phyloP scores from a whole-genome alignment of 805 yeast species.

The Yamadazyma nakazawae region DNA sequence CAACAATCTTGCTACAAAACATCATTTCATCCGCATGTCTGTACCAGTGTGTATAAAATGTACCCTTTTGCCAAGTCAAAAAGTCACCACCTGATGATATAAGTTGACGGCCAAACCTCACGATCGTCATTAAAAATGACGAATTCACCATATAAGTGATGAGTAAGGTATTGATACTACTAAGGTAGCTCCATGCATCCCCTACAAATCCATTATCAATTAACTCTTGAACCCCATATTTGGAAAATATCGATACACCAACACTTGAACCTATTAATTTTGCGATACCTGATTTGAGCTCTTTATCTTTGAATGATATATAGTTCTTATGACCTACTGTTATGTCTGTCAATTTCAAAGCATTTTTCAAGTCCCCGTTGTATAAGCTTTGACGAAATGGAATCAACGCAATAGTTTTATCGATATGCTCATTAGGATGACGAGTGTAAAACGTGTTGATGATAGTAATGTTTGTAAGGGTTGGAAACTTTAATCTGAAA shows the following conservation, averaged over 20 bases:
- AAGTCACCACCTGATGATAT: slow-evolving; percentile 46
- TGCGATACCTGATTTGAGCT: slow-evolving; percentile 28
- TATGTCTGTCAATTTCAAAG: slow-evolving; percentile 54
- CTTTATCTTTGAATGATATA: slow-evolving; percentile 28
- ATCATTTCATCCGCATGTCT: slow-evolving; percentile 64
- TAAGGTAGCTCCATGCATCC: slow-evolving; percentile 35
- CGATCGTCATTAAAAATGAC: slow-evolving; percentile 39
- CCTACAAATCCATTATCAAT: slow-evolving; percentile 39
- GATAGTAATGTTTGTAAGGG: slow-evolving; percentile 25
- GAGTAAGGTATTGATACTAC: slow-evolving; percentile 47
- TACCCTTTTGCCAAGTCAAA: slow-evolving; percentile 62
- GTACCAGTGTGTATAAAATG: slow-evolving; percentile 61
- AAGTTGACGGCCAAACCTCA: slow-evolving; percentile 38
- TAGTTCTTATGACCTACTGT: slow-evolving; percentile 60
- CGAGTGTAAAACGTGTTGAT: slow-evolving; percentile 24
- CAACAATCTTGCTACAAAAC: slow-evolving; percentile 62
- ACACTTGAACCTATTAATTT: slow-evolving; percentile 31
- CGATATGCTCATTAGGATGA: slow-evolving; percentile 28
- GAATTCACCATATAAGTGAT: slow-evolving; percentile 39
- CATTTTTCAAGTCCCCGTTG: slow-evolving; percentile 54
- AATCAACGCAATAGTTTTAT: slow-evolving; percentile 47
- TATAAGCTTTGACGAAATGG: slow-evolving; percentile 60
- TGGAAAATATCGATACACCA: slow-evolving; percentile 34
- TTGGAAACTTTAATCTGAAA: slow-evolving; percentile 33
- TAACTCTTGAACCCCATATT: slow-evolving; percentile 39